Evolutionary conservation across 2,329 filamentous ascomycete species (phyloP).

Genomic region (Knufia fluminis): DNA sequence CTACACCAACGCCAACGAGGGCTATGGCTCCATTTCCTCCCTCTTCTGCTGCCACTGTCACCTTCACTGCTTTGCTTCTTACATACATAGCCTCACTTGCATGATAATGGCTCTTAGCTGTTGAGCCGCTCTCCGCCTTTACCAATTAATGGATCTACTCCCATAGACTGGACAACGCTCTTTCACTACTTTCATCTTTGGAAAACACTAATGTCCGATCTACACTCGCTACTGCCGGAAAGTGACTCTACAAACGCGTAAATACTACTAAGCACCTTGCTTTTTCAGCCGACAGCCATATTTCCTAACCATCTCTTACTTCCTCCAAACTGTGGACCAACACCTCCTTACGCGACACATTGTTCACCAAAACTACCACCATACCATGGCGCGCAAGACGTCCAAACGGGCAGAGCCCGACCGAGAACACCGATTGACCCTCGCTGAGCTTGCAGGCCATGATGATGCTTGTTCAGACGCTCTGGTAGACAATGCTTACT

Average conservation of each 20-base stretch:
- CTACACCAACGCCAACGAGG: constrained; percentile 1
- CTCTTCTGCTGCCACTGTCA: background rate
- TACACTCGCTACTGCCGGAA: background rate
- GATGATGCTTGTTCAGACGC: constrained; percentile 94
- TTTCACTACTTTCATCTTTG: background rate
- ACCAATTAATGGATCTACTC: background rate
- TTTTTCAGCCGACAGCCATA: background rate
- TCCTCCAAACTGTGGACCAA: background rate
- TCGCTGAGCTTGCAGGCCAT: constrained; percentile 81
- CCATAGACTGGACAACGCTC: background rate
- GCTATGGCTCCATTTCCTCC: background rate
- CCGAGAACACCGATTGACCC: constrained; percentile 60
- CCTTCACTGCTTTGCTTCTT: constrained; percentile 1
- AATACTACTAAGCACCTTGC: background rate
- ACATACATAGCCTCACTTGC: background rate
- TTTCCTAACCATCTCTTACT: background rate
- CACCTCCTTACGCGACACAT: background rate
- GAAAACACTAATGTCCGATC: background rate
- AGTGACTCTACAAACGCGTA: constrained; percentile 1
- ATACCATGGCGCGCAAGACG: constrained; percentile 20
- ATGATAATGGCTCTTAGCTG: background rate
- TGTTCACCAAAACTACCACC: background rate
- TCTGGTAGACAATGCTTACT: constrained; percentile 91
- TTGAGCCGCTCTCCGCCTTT: background rate
- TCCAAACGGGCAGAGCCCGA: constrained; percentile 13